A percentile compares a stretch with the other conserved stretches of the same genome.
These are phyloP conservation scores for Cucurbita argyrosperma DNA, from an alignment of 306 rosid genomes.

Conservation along the genomic window DNA sequence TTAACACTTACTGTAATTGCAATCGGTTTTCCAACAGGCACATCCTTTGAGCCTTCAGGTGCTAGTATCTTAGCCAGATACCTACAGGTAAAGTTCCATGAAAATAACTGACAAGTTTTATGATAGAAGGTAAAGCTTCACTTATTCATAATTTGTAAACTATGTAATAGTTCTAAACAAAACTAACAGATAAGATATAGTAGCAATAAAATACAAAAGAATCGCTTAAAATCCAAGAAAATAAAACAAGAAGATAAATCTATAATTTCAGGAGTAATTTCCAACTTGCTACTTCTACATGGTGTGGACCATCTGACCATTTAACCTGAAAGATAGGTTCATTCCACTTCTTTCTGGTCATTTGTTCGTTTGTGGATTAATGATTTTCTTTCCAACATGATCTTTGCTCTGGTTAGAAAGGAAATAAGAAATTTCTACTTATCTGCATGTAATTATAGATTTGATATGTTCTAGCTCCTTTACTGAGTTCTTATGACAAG, in stretches of 20 bases:
- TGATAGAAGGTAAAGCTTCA: neutral
- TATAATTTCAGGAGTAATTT: neutral
- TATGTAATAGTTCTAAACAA: neutral
- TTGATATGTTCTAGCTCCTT: neutral
- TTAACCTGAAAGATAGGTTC: neutral
- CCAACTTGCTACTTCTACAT: neutral
- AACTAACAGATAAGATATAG: neutral
- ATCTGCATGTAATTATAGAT: neutral
- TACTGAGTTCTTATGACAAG: neutral
- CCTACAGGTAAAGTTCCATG: conserved; percentile 27
- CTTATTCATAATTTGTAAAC: neutral
- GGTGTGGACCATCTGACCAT: neutral
- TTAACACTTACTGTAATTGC: conserved; percentile 76
- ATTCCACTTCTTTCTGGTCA: neutral
- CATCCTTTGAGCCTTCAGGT: conserved; percentile 85
- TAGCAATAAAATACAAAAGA: neutral
- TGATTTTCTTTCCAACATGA: neutral
- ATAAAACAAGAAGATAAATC: neutral
- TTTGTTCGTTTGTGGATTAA: neutral
- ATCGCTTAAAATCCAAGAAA: neutral
- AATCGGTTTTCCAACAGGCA: conserved; percentile 87
- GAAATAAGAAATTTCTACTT: neutral
- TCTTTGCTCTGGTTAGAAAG: neutral
- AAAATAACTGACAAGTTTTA: neutral
- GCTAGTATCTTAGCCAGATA: conserved; percentile 79